These are phyloP conservation scores for Paraphoma chrysanthemicola DNA, from an alignment of 2,329 filamentous ascomycete genomes.

Conservation along the genomic window DNA sequence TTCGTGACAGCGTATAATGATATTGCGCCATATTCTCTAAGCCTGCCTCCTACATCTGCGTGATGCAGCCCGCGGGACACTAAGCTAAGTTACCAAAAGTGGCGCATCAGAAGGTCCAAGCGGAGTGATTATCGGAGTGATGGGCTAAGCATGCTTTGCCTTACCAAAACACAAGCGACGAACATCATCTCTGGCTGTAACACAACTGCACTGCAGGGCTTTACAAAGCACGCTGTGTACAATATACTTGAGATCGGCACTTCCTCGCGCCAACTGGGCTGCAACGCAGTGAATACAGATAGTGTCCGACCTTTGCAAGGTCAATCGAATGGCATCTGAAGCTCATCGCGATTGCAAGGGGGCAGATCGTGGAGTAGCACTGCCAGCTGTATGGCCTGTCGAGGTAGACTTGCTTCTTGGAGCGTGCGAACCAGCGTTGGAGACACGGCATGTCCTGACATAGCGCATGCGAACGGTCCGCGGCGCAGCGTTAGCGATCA, in stretches of 20 bases:
- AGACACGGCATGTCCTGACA: background rate
- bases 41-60: too few relatives aligned
- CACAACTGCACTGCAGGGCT: background rate
- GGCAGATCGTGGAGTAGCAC: background rate
- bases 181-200: background rate
- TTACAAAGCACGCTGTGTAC: background rate
- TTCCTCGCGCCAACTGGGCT: too few relatives aligned
- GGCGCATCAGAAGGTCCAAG: background rate
- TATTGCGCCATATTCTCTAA: background rate
- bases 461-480: slow-evolving; percentile 13
- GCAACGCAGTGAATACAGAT: too few relatives aligned
- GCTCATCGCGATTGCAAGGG: background rate
- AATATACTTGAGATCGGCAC: background rate
- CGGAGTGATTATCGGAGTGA: background rate
- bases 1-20: too few relatives aligned
- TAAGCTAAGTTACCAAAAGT: background rate
- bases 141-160: too few relatives aligned
- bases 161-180: background rate
- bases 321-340: background rate
- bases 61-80: too few relatives aligned
- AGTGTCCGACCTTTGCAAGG: too few relatives aligned
- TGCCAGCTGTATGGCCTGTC: background rate
- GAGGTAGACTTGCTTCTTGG: background rate
- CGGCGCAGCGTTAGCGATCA: background rate
- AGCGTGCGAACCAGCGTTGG: background rate